A percentile compares a stretch with the other conserved stretches of the same genome.
phyloP scores from a whole-genome alignment of 2,329 filamentous ascomycete species.

The Colletotrichum tropicale region DNA sequence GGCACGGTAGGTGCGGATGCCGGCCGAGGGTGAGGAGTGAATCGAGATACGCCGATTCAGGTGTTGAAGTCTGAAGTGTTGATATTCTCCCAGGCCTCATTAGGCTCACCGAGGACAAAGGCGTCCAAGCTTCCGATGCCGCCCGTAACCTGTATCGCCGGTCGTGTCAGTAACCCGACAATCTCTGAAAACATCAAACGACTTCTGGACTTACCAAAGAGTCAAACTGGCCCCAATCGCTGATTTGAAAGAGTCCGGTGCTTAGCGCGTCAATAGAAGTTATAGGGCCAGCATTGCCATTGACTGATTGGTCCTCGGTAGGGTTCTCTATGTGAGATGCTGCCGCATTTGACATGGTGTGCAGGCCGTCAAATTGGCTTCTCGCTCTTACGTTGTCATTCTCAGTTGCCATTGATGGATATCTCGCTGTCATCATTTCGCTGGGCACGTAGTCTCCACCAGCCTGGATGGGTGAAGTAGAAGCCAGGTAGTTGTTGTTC shows the following conservation, averaged over 20 bases:
- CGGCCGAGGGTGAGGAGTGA: not conserved
- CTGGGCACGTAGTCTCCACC: not conserved
- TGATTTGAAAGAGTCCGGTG: constrained; percentile 20
- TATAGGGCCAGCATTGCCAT: not conserved
- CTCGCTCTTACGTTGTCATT: fast-evolving
- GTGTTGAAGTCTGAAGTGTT: not conserved
- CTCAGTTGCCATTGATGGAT: not conserved
- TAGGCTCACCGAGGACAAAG: not conserved
- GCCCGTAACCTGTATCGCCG: not conserved
- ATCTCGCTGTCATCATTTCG: fast-evolving
- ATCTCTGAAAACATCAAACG: not conserved
- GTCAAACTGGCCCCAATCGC: constrained; percentile 29
- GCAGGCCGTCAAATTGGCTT: not conserved
- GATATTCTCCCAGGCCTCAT: not conserved
- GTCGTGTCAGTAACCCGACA: not conserved
- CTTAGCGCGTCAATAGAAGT: constrained; percentile 6
- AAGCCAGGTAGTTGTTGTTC: constrained; percentile 23
- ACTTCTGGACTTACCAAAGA: constrained; percentile 20
- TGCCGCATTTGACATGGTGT: fast-evolving
- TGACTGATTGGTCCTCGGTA: not conserved
- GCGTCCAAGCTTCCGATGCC: not conserved
- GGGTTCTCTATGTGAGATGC: not conserved
- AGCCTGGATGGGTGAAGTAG: not conserved
- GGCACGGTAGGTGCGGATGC: not conserved
- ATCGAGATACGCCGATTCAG: not conserved